Base-by-base conservation (phyloP, 2,329 filamentous ascomycete genomes). In the Alternaria sp. region DNA sequence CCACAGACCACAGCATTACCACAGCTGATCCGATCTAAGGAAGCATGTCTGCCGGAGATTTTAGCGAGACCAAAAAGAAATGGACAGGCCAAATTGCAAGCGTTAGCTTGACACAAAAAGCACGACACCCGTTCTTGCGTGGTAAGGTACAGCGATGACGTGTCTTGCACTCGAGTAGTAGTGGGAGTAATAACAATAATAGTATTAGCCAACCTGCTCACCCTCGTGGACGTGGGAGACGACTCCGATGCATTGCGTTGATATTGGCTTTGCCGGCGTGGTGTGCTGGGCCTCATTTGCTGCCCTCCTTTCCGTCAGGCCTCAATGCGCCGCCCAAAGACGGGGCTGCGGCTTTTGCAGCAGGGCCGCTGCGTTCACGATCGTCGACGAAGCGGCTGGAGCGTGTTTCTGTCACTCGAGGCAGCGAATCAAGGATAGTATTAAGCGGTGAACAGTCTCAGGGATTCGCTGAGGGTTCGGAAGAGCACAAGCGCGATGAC, bases 401-500 rank as follows among this genome's bases (percentile, higher is more conserved):
- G 55, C 51, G 59, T 55, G 63, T 62, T 61, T 57, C 47, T 64
- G 49, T 44, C 14, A 20, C 57, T 44, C n/a, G 63, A 68, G 75
- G 75, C 74, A 72, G 69, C 76, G 73, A 78, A 77, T 77, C 73
- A 78, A 62, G 67, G 43, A 43, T 47, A 18, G 49, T 46, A 56
- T 11, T 51, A 63, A 67, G 77, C 76, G 75, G 74, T 76, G 76
- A 78, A 79, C 75, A 68, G 67, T 59, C 64, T 66, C 74, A 78
- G 75, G 75, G 75, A 78, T 78, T 67, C 64, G 64, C 62, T 63
- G 66, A 59, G 59, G 64, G 68, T 69, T 71, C 67, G 64, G 69
- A 64, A 71, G 62, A 62, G 71, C 69, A 72, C 68, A 73, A 75
- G 76, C 73, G 72, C 69, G 72, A 76, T 76, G 75, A 78, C 73